phyloP scores from a whole-genome alignment of 2,329 filamentous ascomycete species.

The Trichoderma guizhouense region DNA sequence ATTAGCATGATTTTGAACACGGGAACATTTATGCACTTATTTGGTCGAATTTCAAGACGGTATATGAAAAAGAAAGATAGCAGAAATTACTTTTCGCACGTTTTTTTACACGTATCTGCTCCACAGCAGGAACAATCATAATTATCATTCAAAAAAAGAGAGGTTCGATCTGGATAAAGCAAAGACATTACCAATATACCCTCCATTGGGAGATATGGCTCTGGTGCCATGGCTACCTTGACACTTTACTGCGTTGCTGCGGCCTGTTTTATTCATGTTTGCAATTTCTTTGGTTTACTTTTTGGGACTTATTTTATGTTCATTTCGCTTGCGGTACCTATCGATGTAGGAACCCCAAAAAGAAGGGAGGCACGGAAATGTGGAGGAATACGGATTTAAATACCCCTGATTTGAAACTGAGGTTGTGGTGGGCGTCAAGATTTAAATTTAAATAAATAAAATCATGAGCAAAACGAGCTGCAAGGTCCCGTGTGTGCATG shows the following conservation, averaged over 20 bases:
- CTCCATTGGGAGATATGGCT: background rate
- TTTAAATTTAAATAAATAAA: background rate
- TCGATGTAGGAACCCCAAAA: background rate
- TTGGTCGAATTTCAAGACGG: conserved; percentile 11
- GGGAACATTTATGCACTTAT: background rate
- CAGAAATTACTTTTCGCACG: conserved; percentile 1
- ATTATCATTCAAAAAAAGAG: background rate
- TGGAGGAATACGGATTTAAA: conserved; percentile 4
- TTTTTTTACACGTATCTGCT: background rate
- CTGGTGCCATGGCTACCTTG: background rate
- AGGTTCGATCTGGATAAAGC: background rate
- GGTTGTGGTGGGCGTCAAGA: background rate
- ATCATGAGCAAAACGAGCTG: background rate
- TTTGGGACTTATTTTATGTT: background rate
- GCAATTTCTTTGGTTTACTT: background rate
- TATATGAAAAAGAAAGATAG: conserved; percentile 12
- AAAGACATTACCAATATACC: background rate
- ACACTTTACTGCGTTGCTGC: background rate
- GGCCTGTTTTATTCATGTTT: background rate
- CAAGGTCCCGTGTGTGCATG: background rate
- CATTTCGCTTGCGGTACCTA: background rate
- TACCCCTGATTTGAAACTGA: background rate
- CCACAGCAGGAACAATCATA: background rate
- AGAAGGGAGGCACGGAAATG: background rate
- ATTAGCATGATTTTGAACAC: conserved; percentile 1